Base-by-base conservation (phyloP, 176 grass and related monocot species). In the Zizania latifolia region DNA sequence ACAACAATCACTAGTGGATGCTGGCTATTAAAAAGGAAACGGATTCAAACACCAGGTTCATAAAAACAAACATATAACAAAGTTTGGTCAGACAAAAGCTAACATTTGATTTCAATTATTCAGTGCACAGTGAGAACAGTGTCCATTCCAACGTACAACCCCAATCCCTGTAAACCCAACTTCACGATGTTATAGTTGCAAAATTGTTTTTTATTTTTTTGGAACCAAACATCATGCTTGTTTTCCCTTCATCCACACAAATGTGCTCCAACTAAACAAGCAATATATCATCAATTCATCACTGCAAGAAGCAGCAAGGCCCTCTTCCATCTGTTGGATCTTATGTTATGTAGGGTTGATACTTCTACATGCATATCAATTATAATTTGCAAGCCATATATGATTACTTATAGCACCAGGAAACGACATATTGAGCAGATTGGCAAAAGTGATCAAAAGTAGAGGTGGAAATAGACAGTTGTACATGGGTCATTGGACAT, bases 41-140 rank as follows among this genome's bases (percentile, higher is more conserved):
- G 58, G 84, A 74, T 62, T 78, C 65, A 55, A 81, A 91, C 27
- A 87, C 65, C 62, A 81, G 53, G 74, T 44, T 86, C 34, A 27
- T 86, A 73, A 19, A 83, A 78, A 83, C 82, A 68, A 33, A 86
- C 33, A 57, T 19, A 6, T 23, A 74, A 38, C 9, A 26, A 19
- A 23, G n/a, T 56, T 72, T 0, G 39, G 28, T 6, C n/a, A 28
- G 19, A 58, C 51, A 57, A 19, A 22, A 27, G 24, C 4, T 57
- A 24, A 5, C 28, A 10, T 16, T 15, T 23, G 6, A 30, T 6
- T 31, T 59, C n/a, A 17, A 61, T 61, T 11, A 29, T 37, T 40
- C 23, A 28, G 21, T 14, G 27, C 51, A 28, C 57, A 21, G 6
- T 33, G 11, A 8, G 19, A 44, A 43, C 24, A 10, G 17, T 65